Base-by-base conservation (phyloP, 306 rosid genomes). In the Medicago ruthenica region DNA sequence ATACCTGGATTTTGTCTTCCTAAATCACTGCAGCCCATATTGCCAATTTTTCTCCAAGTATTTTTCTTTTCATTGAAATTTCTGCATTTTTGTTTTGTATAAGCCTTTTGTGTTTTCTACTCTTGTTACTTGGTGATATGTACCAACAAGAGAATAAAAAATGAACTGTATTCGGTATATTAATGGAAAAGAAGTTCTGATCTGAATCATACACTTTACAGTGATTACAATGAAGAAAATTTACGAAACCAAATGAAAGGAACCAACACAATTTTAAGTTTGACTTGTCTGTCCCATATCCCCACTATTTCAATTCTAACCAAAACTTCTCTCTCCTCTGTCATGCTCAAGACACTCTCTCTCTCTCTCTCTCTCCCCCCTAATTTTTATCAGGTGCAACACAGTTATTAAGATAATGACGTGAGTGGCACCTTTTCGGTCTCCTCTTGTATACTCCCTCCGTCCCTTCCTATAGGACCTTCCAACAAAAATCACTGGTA, bases 41-140 rank as follows among this genome's bases (percentile, higher is more conserved):
- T 95, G 83, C 99, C 97, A 20, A 90, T 95, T 84, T 95, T 90
- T 86, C 97, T 90, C 77, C 99, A 95, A 76, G 99, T 95, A 88
- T 73, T 67, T 67, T 70, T 59, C 47, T 20, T 82, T 62, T 1
- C 31, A 5, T 51, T 72, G 42, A 54, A 60, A 39, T 22, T 85
- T 50, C 64, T 63, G 15, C n/a, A 68, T 18, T 70, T 68, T 68
- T 48, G 36, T 61, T 59, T 59, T 63, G 36, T 63, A 34, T 24
- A 42, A 44, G 12, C 62, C 6, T 40, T 74, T 6, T 27, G 11
- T 68, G 60, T 51, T 24, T 63, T 77, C 22, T 57, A 34, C 31
- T 83, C 21, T 65, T 11, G 60, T 54, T 80, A 31, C 67, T 60
- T 60, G 40, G 12, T 31, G 21, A n/a, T 14, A 31, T 57, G 37